Evolutionary conservation across 148 eudicot species (phyloP), one percentile per base, ranked within the genome.

Genomic region (Rhododendron molle): DNA sequence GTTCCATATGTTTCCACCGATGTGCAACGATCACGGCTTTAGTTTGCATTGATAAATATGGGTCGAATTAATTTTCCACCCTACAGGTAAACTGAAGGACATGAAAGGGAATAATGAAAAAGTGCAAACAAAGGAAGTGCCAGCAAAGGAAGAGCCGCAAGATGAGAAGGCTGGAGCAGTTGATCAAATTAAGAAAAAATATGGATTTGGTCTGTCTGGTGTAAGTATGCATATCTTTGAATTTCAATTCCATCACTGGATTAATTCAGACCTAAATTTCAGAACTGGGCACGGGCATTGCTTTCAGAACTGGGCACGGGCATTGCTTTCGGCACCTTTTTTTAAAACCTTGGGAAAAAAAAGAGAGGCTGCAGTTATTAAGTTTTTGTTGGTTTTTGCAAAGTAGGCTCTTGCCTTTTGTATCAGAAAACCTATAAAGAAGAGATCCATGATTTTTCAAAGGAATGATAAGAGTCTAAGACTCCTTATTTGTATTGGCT

Each of bases 181-280:
- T 85, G 98, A 94, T 91, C 91, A 94, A 88, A 97, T 97, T 73
- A 97, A 95, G 95, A 95, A 87, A 90, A 97, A 89, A 94, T 97
- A 97, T 87, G 98, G 99, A 74, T 94, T 87, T 86, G 76, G 93
- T 49, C 81, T 90, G 58, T 88, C 92, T 84, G 92, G 87, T 83
- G 99, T 95, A 90, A 92, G 98, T 87, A 71, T 79, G 16, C 36
- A 83, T 43, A 13, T 15, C 16, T 6, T 58, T 36, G 72, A 58
- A 81, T 81, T 81, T 78, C 18, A 32, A 20, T 30, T 36, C 47
- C 28, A 56, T 34, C 12, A n/a, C 65, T 80, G 43, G 46, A 8
- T 52, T 28, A 52, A 32, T 34, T 38, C 34, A 11, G 76, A 23
- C 18, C 13, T 2, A 7, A 40, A 40, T 40, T 34, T 38, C 34